Evolutionary conservation across 2,329 filamentous ascomycete genomes (phyloP), one percentile per base, ranked within the genome.

Genomic region (Cadophora sp.): DNA sequence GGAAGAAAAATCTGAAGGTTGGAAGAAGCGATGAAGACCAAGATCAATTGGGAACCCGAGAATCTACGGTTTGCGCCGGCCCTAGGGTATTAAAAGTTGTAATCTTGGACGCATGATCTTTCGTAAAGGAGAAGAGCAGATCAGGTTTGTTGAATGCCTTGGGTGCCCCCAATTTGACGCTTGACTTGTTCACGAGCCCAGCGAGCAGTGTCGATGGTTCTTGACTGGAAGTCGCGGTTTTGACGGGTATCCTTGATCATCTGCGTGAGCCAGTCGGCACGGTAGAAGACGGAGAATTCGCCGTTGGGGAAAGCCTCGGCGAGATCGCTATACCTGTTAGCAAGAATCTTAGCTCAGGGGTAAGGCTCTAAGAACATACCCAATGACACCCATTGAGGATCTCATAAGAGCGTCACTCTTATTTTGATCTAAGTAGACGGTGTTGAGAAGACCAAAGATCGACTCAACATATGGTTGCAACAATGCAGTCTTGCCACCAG

Each of bases 171-270:
- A 63, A 90, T 82, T 81, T 99, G 96, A 76, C 93, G 92, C 87
- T 97, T 98, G 80, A 98, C 94, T 80, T 97, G 94, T 82, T 98
- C 96, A 69, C 95, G 91, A 71, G 96, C 94, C 96, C 96, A 99
- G 76, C 95, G 92, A 78, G 96, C 96, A 58, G 96, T 98, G 73
- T 97, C 93, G 73, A 96, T 91, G 3, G 96, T 99, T 71, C 94
- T 92, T 31, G 87, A 78, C 74, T 90, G 87, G 83, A 92, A 97
- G 58, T 98, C 94, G 74, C 92, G 91, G 84, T 96, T 97, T 68
- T 89, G 87, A 77, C 94, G 92, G 58, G 93, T 95, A 80, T 98
- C 94, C 82, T 95, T 94, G 77, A 97, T 94, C 85, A 99, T 91
- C 31, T 85, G 82, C 29, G 91, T 94, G 68, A 99, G 83, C 93